These are phyloP conservation scores for Ceratobasidium sp. DNA, from an alignment of 1,284 basidiomycete genomes.

Conservation along the genomic window DNA sequence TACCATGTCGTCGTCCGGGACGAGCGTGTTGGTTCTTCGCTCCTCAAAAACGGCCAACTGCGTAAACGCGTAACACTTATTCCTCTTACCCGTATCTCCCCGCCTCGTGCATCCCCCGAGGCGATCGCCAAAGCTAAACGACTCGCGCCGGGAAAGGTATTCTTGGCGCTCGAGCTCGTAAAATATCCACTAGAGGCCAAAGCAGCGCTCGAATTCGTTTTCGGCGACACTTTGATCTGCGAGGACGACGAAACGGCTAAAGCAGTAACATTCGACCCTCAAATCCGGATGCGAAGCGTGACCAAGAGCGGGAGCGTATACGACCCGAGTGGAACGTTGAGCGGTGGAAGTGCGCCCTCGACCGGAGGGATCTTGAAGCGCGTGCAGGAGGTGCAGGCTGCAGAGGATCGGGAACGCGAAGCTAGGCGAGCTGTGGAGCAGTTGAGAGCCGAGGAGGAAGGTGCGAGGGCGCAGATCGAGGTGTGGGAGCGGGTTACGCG, in stretches of 20 bases:
- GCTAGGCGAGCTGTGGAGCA: slow-evolving; percentile 64
- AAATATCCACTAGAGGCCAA: slow-evolving; percentile 89
- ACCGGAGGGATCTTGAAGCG: slow-evolving; percentile 84
- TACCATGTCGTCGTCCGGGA: slow-evolving; percentile 96
- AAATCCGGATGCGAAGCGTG: slow-evolving; percentile 84
- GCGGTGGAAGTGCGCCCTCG: slow-evolving; percentile 89
- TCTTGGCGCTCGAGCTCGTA: slow-evolving; percentile 89
- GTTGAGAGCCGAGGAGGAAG: slow-evolving; percentile 58
- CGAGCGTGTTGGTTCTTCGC: slow-evolving; percentile 87
- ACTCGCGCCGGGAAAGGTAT: slow-evolving; percentile 87
- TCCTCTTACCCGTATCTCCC: slow-evolving; percentile 89
- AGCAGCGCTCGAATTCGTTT: slow-evolving; percentile 94
- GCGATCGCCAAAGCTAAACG: slow-evolving; percentile 83
- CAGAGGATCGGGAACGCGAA: slow-evolving; percentile 68
- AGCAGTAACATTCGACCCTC: slow-evolving; percentile 86
- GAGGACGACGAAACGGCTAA: slow-evolving; percentile 92
- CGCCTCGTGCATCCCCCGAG: slow-evolving; percentile 52
- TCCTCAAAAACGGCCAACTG: slow-evolving; percentile 87
- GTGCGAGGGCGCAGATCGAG: slow-evolving; percentile 70
- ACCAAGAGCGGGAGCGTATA: slow-evolving; percentile 97
- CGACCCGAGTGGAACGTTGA: slow-evolving; percentile 94
- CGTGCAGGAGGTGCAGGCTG: slow-evolving; percentile 84
- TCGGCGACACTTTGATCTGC: slow-evolving; percentile 94
- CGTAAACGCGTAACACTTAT: slow-evolving; percentile 95
- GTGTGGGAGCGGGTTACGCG: slow-evolving; percentile 77